Conservation (phyloP, 2,329 filamentous ascomycete genomes). For the Lomentospora prolificans region DNA sequence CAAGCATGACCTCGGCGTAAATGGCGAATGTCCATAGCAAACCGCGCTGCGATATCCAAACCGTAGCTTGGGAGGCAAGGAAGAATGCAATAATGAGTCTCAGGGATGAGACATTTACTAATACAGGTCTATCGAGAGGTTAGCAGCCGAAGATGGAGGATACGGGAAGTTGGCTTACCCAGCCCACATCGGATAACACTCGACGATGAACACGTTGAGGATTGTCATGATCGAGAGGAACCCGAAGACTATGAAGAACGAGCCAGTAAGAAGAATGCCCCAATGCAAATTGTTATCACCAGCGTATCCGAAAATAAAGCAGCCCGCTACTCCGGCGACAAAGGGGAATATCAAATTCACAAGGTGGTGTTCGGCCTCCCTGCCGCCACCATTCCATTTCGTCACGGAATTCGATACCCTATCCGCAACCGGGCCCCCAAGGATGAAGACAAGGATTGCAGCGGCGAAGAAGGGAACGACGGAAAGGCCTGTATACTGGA, state of each 20-base stretch:
- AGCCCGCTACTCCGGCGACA: conserved; percentile 17
- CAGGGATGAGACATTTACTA: conserved; percentile 23
- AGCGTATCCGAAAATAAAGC: conserved; percentile 21
- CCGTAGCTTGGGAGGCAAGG: conserved; percentile 18
- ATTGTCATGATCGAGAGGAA: conserved; percentile 18
- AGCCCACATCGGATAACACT: conserved; percentile 20
- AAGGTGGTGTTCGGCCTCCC: conserved; percentile 22
- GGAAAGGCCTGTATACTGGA: conserved; percentile 19
- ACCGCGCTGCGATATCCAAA: conserved; percentile 18
- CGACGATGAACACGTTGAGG: conserved; percentile 21
- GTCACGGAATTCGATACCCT: conserved; percentile 19
- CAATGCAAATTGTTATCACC: conserved; percentile 18
- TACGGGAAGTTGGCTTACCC: neutral
- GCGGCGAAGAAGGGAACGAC: conserved; percentile 17
- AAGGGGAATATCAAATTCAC: conserved; percentile 21
- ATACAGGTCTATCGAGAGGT: conserved; percentile 16
- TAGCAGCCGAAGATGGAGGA: neutral
- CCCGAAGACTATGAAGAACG: conserved; percentile 20
- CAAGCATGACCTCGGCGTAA: conserved; percentile 21
- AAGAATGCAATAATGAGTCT: conserved; percentile 21
- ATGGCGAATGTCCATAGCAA: conserved; percentile 19
- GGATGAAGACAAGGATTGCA: conserved; percentile 14
- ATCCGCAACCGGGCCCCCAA: conserved; percentile 21
- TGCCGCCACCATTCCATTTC: conserved; percentile 18
- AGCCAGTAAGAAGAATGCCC: conserved; percentile 17